Conservation (phyloP, 108 stramenopile species). For the Skeletonema potamos region DNA sequence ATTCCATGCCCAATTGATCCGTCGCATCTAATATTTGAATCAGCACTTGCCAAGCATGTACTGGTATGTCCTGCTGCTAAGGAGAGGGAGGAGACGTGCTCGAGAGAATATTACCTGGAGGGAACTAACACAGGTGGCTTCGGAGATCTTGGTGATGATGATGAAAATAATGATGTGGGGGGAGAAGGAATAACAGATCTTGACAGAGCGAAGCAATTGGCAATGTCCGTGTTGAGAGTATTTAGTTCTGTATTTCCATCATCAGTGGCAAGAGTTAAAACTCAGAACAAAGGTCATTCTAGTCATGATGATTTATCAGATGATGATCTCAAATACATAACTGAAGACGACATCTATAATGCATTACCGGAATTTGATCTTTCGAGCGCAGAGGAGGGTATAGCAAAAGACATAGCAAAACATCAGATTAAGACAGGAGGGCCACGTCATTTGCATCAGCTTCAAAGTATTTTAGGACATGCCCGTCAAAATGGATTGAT, state of each 20-base stretch:
- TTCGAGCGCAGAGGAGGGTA: slow-evolving; percentile 49
- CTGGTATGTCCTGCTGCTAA: slow-evolving; percentile 67
- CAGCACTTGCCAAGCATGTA: slow-evolving; percentile 58
- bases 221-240: slow-evolving; percentile 53
- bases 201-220: slow-evolving; percentile 54
- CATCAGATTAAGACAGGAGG: slow-evolving; percentile 75
- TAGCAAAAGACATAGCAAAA: slow-evolving; percentile 32
- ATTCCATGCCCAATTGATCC: slow-evolving; percentile 88
- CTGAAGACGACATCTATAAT: slow-evolving; percentile 57
- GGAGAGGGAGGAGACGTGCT: slow-evolving; percentile 38
- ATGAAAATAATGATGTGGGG: neutral
- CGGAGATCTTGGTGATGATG: slow-evolving; percentile 39
- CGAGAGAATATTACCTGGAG: slow-evolving; percentile 47
- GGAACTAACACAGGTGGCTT: slow-evolving; percentile 72
- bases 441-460: slow-evolving; percentile 66
- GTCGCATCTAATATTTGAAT: slow-evolving; percentile 75
- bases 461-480: slow-evolving; percentile 78
- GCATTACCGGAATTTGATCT: slow-evolving; percentile 59
- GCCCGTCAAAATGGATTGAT: slow-evolving; percentile 46
- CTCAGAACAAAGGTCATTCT: neutral
- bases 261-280: neutral
- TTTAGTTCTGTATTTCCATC: slow-evolving; percentile 56
- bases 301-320: neutral
- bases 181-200: slow-evolving; percentile 12
- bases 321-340: slow-evolving; percentile 18